Base-by-base conservation (phyloP, 441 rosid genomes). In the Populus hybrid region DNA sequence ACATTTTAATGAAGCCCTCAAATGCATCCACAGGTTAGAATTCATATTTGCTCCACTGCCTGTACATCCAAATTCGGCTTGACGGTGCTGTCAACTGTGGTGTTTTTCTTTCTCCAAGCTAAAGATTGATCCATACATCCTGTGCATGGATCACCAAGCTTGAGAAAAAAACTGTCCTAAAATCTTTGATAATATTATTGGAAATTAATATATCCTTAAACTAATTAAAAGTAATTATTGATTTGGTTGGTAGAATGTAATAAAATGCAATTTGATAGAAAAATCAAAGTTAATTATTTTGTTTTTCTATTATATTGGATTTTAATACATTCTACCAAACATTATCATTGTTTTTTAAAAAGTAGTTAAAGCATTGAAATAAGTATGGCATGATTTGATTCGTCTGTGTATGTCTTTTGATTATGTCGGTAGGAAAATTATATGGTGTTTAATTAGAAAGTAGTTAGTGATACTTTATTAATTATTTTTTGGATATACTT, bases 21-120 rank as follows among this genome's bases (percentile, higher is more conserved):
- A 63, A 28, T 67, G 81, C 76, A 84, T 85, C 35, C 83, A 79
- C 90, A 85, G 5, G 0, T 5, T 11, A 57, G 2, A 80, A 79
- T 64, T 84, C 85, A 85, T 87, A 87, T 87, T 85, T 84, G 88
- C 65, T 84, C 88, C 86, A 84, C 85, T 83, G n/a, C 90, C 86
- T 87, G 88, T 84, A 77, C 67, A 74, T 78, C 68, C 88, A 75
- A 3, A 65, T 85, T 69, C 73, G 26, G 57, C 84, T 77, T 74
- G 32, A 20, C 18, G 3, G 18, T 12, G 6, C 57, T 46, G 14
- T 40, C 46, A 10, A 40, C 12, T 0, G 1, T 40, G 46, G 46
- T 40, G 11, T 40, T 40, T 46, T 46, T 4, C 57, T 46, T 46
- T 14, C 57, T 14, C 57, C 57, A 12, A 14, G 57, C 57, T 46